Evolutionary conservation across 805 yeast species (phyloP).

Genomic region (Kodamaea fukazawae): DNA sequence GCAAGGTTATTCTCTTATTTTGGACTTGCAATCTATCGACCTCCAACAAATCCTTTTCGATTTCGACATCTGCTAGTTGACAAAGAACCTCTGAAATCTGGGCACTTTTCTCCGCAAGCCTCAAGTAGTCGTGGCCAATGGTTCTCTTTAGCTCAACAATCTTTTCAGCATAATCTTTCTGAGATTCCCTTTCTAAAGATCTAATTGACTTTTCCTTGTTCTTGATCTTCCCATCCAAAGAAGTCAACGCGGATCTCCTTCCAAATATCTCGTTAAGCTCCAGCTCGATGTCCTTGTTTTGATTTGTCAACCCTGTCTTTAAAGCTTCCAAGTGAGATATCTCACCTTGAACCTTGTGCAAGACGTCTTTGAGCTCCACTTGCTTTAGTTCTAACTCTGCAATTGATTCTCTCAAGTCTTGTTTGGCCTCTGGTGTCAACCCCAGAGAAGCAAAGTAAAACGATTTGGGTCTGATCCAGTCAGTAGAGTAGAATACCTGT

Average conservation of each 20-base stretch:
- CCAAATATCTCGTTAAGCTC: slow-evolving; percentile 11
- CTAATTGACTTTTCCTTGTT: slow-evolving; percentile 26
- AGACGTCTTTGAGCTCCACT: slow-evolving; percentile 12
- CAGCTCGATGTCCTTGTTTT: slow-evolving; percentile 9
- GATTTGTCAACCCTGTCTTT: slow-evolving; percentile 11
- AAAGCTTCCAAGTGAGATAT: slow-evolving; percentile 15
- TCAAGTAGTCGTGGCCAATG: slow-evolving; percentile 20
- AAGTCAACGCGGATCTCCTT: slow-evolving; percentile 16
- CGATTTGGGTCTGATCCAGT: slow-evolving; percentile 26
- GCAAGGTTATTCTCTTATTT: slow-evolving; percentile 21
- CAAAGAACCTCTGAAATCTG: slow-evolving; percentile 23
- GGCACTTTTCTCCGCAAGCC: slow-evolving; percentile 17
- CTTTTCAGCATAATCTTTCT: slow-evolving; percentile 41
- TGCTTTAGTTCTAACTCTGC: slow-evolving; percentile 10
- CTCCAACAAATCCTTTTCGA: slow-evolving; percentile 14
- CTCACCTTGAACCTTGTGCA: slow-evolving; percentile 17
- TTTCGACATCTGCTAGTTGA: slow-evolving; percentile 18
- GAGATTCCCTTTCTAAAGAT: slow-evolving; percentile 35
- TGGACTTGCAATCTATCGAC: slow-evolving; percentile 15
- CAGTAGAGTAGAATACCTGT: slow-evolving; percentile 47
- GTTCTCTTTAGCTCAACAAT: slow-evolving; percentile 30
- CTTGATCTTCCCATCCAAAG: slow-evolving; percentile 23
- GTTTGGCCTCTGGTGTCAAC: slow-evolving; percentile 26
- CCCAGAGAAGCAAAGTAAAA: slow-evolving; percentile 33
- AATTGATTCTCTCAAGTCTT: slow-evolving; percentile 12